These are phyloP conservation scores for Saccharomycopsis crataegensis DNA, from an alignment of 1,139 yeast species.

Conservation along the genomic window DNA sequence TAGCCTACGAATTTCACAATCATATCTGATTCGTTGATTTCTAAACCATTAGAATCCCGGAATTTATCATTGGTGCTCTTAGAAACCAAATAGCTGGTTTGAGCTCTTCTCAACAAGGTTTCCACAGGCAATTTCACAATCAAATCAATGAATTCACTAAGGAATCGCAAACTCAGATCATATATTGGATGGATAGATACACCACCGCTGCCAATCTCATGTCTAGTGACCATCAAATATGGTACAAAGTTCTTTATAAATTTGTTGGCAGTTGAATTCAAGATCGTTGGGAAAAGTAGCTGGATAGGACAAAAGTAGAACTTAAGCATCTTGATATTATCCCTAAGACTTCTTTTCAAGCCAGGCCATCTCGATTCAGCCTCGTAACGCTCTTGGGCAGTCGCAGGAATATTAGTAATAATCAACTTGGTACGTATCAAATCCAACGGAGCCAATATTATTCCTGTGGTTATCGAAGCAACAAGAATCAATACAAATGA, in stretches of 20 bases:
- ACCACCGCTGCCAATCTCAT: slow-evolving; percentile 52
- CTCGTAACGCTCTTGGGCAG: background rate
- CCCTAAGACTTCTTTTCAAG: slow-evolving; percentile 14
- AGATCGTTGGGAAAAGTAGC: slow-evolving; percentile 44
- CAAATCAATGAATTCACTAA: slow-evolving; percentile 57
- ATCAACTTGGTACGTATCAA: slow-evolving; percentile 71
- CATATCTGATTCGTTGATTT: slow-evolving; percentile 32
- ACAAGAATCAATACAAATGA: slow-evolving; percentile 61
- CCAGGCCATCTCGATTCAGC: background rate
- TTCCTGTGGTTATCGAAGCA: slow-evolving; percentile 68
- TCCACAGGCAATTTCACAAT: slow-evolving; percentile 81
- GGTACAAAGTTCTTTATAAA: slow-evolving; percentile 68
- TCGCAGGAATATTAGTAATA: slow-evolving; percentile 41
- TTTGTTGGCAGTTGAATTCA: slow-evolving; percentile 57
- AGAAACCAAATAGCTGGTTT: slow-evolving; percentile 51
- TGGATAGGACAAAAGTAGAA: slow-evolving; percentile 51
- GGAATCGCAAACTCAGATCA: slow-evolving; percentile 40
- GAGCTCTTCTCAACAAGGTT: slow-evolving; percentile 77
- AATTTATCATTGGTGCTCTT: slow-evolving; percentile 23
- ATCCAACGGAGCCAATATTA: slow-evolving; percentile 77
- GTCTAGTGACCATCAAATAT: slow-evolving; percentile 53
- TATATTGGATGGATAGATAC: slow-evolving; percentile 27
- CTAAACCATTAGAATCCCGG: slow-evolving; percentile 27
- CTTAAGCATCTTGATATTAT: slow-evolving; percentile 25
- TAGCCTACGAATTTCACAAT: slow-evolving; percentile 49